phyloP scores from a whole-genome alignment of 352 stramenopile species.

The Globisporangium nunn region DNA sequence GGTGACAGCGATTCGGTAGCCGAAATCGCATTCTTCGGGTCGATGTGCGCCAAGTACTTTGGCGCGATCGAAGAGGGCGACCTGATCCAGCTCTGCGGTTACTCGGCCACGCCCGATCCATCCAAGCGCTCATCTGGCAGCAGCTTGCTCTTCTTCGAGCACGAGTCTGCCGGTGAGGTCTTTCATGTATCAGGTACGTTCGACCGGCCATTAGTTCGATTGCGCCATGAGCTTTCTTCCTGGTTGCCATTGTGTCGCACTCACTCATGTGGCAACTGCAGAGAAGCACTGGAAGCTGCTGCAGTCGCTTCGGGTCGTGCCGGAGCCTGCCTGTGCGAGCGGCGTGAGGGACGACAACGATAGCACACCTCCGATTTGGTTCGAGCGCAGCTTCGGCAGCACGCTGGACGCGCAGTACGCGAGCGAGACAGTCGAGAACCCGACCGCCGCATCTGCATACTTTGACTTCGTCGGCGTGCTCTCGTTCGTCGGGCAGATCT shows the following conservation, averaged over 20 bases:
- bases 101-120: constrained; percentile 12
- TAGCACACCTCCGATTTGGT: constrained; percentile 19
- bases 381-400: constrained; percentile 37
- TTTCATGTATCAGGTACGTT: constrained; percentile 30
- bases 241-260: not conserved
- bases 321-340: constrained; percentile 5
- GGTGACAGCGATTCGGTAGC: constrained; percentile 33
- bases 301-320: constrained; percentile 21
- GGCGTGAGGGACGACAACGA: not conserved
- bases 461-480: constrained; percentile 69
- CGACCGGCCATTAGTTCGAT: not conserved
- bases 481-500: constrained; percentile 40
- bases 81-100: constrained; percentile 44
- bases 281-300: constrained; percentile 57
- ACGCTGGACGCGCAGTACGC: constrained; percentile 22
- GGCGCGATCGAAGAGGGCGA: constrained; percentile 49
- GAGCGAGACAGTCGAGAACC: constrained; percentile 8
- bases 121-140: constrained; percentile 9
- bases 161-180: constrained; percentile 23
- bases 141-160: constrained; percentile 24
- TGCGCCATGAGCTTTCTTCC: no score
- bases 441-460: constrained; percentile 13
- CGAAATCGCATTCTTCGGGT: constrained; percentile 62
- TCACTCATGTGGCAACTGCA: constrained; percentile 10
- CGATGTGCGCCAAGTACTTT: constrained; percentile 56